phyloP scores from a whole-genome alignment of 1,284 basidiomycete genomes.

The Pascua sp. region DNA sequence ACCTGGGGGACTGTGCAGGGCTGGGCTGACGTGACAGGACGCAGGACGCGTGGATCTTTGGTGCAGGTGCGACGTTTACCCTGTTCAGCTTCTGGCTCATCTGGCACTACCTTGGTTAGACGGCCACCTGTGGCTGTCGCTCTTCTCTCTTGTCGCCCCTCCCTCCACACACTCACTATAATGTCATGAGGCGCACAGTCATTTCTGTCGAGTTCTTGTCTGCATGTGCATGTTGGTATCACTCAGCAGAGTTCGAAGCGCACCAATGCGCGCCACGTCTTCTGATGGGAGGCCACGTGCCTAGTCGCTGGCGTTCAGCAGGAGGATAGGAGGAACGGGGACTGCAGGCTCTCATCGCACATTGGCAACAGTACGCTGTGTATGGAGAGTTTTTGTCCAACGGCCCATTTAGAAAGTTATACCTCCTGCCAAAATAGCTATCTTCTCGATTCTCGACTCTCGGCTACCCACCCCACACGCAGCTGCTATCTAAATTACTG shows the following conservation, averaged over 20 bases:
- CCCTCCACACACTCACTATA: constrained; percentile 5
- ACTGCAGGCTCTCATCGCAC: too few species aligned
- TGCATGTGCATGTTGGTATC: neutral
- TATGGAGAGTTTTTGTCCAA: too few species aligned
- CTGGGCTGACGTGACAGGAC: constrained; percentile 56
- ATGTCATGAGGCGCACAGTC: constrained; percentile 1
- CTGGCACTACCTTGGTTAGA: constrained; percentile 77
- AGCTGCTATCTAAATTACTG: too few species aligned
- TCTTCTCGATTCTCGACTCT: too few species aligned
- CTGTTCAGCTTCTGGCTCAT: constrained; percentile 88
- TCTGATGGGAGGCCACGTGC: too few species aligned
- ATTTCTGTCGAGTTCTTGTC: neutral
- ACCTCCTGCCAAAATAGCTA: too few species aligned
- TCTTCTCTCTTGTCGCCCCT: neutral
- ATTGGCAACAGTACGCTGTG: too few species aligned
- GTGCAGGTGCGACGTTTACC: constrained; percentile 75
- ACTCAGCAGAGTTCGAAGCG: neutral
- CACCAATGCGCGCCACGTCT: too few species aligned
- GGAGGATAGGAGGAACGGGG: too few species aligned
- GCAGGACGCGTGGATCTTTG: constrained; percentile 89
- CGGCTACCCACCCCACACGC: too few species aligned
- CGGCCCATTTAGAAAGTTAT: too few species aligned
- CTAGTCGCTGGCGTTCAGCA: too few species aligned
- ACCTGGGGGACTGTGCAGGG: neutral
- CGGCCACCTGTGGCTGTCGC: neutral